These are phyloP conservation scores for Amaranthus hypochondriacus DNA, from an alignment of 148 eudicot genomes.

Conservation along the genomic window DNA sequence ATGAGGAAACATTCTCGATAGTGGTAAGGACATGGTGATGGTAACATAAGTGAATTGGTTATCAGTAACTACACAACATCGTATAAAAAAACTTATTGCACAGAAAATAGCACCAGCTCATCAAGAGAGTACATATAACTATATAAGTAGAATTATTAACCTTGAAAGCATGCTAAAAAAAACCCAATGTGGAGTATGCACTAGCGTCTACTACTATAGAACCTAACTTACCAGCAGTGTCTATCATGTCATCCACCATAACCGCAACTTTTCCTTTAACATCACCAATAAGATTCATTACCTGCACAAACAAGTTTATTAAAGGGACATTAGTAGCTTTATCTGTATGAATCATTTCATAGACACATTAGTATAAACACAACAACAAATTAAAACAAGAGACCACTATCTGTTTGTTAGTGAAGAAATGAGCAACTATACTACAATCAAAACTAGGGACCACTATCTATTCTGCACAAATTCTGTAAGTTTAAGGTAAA, in stretches of 20 bases:
- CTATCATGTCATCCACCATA: constrained; percentile 97
- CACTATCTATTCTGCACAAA: background rate
- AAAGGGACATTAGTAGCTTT: background rate
- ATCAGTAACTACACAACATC: too few relatives aligned
- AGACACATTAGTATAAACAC: background rate
- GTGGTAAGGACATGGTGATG: too few relatives aligned
- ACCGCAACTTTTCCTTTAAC: constrained; percentile 96
- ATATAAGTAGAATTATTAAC: too few relatives aligned
- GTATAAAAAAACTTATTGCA: background rate
- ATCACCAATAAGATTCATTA: constrained; percentile 95
- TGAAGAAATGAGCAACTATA: background rate
- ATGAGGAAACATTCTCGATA: too few relatives aligned
- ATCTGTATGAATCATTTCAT: background rate
- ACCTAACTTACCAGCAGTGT: constrained; percentile 74
- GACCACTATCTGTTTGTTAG: background rate
- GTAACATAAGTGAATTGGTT: too few relatives aligned
- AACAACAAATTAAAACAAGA: background rate
- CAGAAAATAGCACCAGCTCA: background rate
- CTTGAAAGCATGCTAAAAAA: background rate
- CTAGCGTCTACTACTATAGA: background rate
- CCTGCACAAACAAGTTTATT: constrained; percentile 33
- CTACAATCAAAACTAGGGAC: background rate
- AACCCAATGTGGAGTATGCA: background rate
- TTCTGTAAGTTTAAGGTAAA: too few relatives aligned
- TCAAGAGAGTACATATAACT: background rate